Base-by-base conservation (phyloP, 768 basidiomycete genomes). In the Trametes elegans region DNA sequence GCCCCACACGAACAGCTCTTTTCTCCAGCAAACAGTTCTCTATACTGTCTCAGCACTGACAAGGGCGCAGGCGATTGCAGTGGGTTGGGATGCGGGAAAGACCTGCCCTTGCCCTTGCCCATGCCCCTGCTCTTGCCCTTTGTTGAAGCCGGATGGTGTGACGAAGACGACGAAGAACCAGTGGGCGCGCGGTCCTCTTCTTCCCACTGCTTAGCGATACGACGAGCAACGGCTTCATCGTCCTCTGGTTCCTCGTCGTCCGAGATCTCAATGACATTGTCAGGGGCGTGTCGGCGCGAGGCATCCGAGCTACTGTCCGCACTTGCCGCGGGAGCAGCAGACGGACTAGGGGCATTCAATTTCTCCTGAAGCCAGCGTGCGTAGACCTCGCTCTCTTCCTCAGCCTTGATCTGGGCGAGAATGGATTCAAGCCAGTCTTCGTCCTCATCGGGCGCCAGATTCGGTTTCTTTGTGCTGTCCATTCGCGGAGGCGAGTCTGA, bases 381-480 rank as follows among this genome's bases (percentile, higher is more conserved):
- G 13, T 75, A 68, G 6, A 64, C 70, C 65, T 77, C 77, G 48
- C 71, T 76, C 49, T 73, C 72, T 62, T 78, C 75, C 36, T 74
- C 74, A 24, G 73, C 70, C 57, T 73, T 67, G n/a, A 77, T 76
- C 38, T 69, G 72, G 2, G 69, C 68, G 14, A 79, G 66, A 23
- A 78, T 71, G 6, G 59, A 64, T 44, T 71, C 68, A n/a, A 78
- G 55, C 39, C 76, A 73, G 19, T 73, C 73, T 23, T 75, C 74
- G 27, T 75, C 69, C 57, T 73, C 71, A 55, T 71, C 66, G 27
- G 47, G 36, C 5, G 58, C 54, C 6, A 44, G n/a, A 28, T 27
- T 19, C 40, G 49, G 23, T 41, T 39, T 38, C 36, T 60, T 53
- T 44, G 54, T 34, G 14, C 49, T 40, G 29, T 26, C 28, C 24